Evolutionary conservation across 352 stramenopile genomes (phyloP), one percentile per base, ranked within the genome.

Genomic region (Globisporangium emineosum): DNA sequence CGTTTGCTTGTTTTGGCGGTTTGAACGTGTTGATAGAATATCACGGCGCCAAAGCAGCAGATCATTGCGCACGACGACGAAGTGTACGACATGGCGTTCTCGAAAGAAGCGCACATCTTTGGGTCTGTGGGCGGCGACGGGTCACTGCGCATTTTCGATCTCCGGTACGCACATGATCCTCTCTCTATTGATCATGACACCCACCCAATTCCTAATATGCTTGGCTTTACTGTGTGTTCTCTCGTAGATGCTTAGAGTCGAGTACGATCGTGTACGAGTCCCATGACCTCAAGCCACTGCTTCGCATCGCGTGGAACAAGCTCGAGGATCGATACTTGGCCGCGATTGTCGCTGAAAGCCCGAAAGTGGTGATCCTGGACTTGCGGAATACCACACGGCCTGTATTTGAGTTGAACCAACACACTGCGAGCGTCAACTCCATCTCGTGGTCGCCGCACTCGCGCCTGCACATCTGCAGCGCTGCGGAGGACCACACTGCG

Each of bases 61-160:
- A 94, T 99, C 57, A 98, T 99, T 67, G 95, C 98, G 12, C 98
- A 99, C 70, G 98, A 99, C 66, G 94, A 96, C 43, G 98, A 99
- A 76, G 98, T 99, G 3, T 99, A 98, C 73, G 97, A 99, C 78
- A 92, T 99, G 25, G 91, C 96, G 13, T 99, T 99, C 64, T 96
- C 94, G 5, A 81, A 70, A 25, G 83, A 96, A 19, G 95, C 97
- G 23, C 89, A 98, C 66, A 86, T 98, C 1, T 99, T 99, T 77
- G 96, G 92, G 3, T 98, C 93, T 0, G 97, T 99, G 2, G 97
- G 97, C 8, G 97, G 92, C 5, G 98, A 99, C 67, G 97, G 97
- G 19, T 98, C 91, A 21, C 78, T 99, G 7, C 90, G 97, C 3
- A 84, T 99, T 51, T 99, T 99, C 74, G 98, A 99, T 71, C 83